These are phyloP conservation scores for Helenozyma baotianmanensis DNA, from an alignment of 805 yeast genomes.

Conservation along the genomic window DNA sequence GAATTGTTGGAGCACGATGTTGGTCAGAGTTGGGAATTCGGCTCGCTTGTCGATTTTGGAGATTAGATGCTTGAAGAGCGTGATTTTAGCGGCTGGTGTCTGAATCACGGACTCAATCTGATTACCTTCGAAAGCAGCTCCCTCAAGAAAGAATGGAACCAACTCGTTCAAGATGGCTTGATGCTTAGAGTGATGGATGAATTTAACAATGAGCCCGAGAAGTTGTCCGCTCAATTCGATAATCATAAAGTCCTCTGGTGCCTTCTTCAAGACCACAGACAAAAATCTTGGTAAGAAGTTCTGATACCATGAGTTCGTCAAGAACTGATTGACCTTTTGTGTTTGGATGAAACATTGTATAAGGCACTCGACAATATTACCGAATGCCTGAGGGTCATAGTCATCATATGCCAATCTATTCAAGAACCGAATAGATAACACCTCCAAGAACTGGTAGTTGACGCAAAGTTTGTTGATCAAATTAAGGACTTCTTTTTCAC, in stretches of 20 bases:
- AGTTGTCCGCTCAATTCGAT: constrained; percentile 40
- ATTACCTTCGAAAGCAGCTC: constrained; percentile 7
- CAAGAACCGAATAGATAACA: constrained; percentile 39
- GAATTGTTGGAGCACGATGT: constrained; percentile 37
- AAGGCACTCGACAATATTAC: constrained; percentile 15
- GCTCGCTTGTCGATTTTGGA: constrained; percentile 47
- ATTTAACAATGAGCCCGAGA: constrained; percentile 37
- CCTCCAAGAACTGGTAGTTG: constrained; percentile 41
- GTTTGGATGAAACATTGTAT: constrained; percentile 22
- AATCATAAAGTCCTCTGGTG: constrained; percentile 17
- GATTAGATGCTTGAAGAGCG: constrained; percentile 38
- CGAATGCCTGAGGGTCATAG: constrained; percentile 5
- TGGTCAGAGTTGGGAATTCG: constrained; percentile 26
- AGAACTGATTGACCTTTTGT: constrained; percentile 28
- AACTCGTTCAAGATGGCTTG: constrained; percentile 40
- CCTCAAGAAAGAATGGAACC: constrained; percentile 31
- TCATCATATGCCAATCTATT: constrained; percentile 30
- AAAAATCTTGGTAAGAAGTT: constrained; percentile 41
- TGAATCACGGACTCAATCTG: constrained; percentile 17
- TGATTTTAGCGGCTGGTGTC: constrained; percentile 29
- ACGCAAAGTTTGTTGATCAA: constrained; percentile 31
- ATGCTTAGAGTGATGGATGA: constrained; percentile 39
- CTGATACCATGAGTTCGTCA: constrained; percentile 40
- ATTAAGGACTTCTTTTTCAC: constrained; percentile 23
- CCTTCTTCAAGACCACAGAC: constrained; percentile 8